Evolutionary conservation across 1,284 basidiomycete species (phyloP), one percentile per base, ranked within the genome.

Genomic region (Microbotryum lychnidis-dioicae): DNA sequence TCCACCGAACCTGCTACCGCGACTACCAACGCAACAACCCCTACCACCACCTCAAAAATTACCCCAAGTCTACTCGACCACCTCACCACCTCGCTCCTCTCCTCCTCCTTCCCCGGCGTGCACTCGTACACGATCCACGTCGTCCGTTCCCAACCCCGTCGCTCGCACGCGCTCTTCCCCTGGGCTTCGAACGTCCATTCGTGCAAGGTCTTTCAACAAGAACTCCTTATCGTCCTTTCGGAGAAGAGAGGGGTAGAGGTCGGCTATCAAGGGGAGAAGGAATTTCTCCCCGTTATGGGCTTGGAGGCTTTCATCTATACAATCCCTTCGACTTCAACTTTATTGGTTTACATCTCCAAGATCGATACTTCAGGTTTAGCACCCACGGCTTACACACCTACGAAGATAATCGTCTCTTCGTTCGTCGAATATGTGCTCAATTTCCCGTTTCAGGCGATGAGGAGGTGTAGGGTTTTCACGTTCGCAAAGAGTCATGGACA

Each of bases 401-500:
- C 89, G 0, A 76, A 81, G 1, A 74, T 80, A 4, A 82, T 97
- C 57, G 84, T 89, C 44, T 78, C 80, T 27, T 79, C 86, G 0
- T 80, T 94, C 62, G 70, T 96, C 10, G 65, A 72, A 4, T 89
- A 82, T 76, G 89, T 89, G 74, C 80, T 84, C 44, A 77, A 83
- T 50, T 83, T 75, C 60, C 85, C n/a, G 69, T 73, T 25, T 84
- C 86, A 64, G 78, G 85, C 25, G 85, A 85, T n/a, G 73, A 78
- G 50, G 76, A 82, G 64, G 10, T 73, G 92, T 6, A 86, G 87
- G 80, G 79, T 97, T 8, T 90, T 96, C 69, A 80, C 97, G 33
- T 96, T 98, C 72, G 94, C 94, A 2, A 82, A 92, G 21, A 84
- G 89, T 1, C 93, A 97, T 76, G 79, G 78, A 44, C 92, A 97